Evolutionary conservation across 768 basidiomycete genomes (phyloP).

Genomic region (Phylloporus sp.): DNA sequence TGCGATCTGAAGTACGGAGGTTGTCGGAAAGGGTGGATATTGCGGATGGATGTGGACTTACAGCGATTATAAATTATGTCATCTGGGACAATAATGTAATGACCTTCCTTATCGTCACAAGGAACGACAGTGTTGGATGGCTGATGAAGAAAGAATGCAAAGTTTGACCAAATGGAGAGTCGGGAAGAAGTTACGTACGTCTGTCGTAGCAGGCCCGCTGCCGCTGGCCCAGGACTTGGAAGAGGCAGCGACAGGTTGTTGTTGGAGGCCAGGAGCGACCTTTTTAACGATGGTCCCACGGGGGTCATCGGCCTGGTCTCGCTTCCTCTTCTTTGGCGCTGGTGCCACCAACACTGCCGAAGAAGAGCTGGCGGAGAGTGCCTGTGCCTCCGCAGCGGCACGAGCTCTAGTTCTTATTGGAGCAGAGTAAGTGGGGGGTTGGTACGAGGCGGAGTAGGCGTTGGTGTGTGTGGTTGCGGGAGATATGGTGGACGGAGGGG

Average conservation of each 20-base stretch:
- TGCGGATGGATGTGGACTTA: constrained; percentile 36
- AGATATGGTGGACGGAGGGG: constrained; percentile 71
- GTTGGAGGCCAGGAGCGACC: constrained; percentile 46
- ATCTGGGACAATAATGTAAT: constrained; percentile 92
- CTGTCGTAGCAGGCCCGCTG: constrained; percentile 60
- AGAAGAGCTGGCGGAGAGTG: constrained; percentile 59
- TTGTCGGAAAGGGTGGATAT: constrained; percentile 12
- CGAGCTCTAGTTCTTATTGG: constrained; percentile 82
- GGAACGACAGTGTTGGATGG: constrained; percentile 62
- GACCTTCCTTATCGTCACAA: constrained; percentile 98
- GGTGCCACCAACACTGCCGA: constrained; percentile 65
- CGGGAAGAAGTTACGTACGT: constrained; percentile 45
- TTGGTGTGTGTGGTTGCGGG: constrained; percentile 69
- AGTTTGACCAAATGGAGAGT: constrained; percentile 10
- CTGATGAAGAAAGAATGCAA: constrained; percentile 36
- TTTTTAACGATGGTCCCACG: constrained; percentile 67
- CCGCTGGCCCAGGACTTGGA: constrained; percentile 67
- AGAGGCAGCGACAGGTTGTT: constrained; percentile 45
- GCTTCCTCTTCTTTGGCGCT: constrained; percentile 79
- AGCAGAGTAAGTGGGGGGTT: constrained; percentile 69
- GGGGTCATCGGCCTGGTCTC: constrained; percentile 71
- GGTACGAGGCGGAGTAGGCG: constrained; percentile 74
- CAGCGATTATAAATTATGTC: constrained; percentile 86
- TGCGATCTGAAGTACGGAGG: constrained; percentile 63
- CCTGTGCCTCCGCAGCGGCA: constrained; percentile 83